A percentile compares a stretch with the other conserved stretches of the same genome.
Conservation (phyloP, 202 grass and related monocot genomes). For the Digitaria exilis region DNA sequence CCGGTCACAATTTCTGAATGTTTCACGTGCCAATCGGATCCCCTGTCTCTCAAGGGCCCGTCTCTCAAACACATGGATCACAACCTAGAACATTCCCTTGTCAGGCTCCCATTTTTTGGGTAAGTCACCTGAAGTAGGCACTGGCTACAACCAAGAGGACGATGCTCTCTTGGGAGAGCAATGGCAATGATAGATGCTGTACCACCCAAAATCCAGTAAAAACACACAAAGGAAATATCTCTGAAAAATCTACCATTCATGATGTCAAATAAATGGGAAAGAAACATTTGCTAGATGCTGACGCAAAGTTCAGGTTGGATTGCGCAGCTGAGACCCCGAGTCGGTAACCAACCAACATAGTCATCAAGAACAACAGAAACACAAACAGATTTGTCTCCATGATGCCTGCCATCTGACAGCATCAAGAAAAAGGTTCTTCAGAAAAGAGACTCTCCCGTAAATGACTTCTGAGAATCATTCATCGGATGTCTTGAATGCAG, state of each 20-base stretch:
- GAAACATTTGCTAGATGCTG: background rate
- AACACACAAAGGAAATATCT: background rate
- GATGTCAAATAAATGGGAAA: background rate
- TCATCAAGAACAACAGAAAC: background rate
- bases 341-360: slow-evolving; percentile 4
- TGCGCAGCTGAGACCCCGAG: background rate
- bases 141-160: background rate
- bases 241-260: background rate
- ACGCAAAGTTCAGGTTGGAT: background rate
- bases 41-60: too few relatives aligned
- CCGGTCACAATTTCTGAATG: background rate
- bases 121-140: background rate
- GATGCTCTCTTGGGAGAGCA: background rate
- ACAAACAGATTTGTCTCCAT: slow-evolving; percentile 23
- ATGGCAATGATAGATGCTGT: background rate
- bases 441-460: background rate
- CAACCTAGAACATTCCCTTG: background rate
- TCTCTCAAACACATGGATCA: too few relatives aligned
- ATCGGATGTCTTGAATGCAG: background rate
- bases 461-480: slow-evolving; percentile 18
- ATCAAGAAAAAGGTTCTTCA: background rate
- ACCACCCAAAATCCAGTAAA: background rate
- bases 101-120: background rate
- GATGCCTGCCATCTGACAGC: background rate
- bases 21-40: background rate